Evolutionary conservation across 2,329 filamentous ascomycete species (phyloP).

Genomic region (Epichloe typhina): DNA sequence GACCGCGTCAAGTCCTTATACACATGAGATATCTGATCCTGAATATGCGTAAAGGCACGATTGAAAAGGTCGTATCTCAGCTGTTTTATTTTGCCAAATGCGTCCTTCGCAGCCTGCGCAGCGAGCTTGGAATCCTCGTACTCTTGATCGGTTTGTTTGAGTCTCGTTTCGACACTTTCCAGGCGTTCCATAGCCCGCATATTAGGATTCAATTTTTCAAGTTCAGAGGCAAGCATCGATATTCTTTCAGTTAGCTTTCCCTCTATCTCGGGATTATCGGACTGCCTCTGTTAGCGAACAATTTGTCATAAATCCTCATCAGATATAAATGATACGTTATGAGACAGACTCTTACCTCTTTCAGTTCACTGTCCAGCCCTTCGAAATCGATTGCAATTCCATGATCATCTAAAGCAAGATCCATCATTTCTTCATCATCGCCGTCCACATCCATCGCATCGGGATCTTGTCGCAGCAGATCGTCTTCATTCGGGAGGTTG

Average conservation of each 20-base stretch:
- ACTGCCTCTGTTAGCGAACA: slow-evolving; percentile 39
- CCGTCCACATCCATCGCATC: slow-evolving; percentile 88
- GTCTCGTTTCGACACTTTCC: slow-evolving; percentile 69
- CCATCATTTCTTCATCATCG: slow-evolving; percentile 46
- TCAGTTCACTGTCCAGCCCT: slow-evolving; percentile 67
- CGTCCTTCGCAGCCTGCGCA: slow-evolving; percentile 64
- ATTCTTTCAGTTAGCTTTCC: slow-evolving; percentile 69
- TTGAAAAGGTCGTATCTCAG: slow-evolving; percentile 85
- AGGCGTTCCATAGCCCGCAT: slow-evolving; percentile 91
- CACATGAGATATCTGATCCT: slow-evolving; percentile 82
- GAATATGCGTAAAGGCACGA: slow-evolving; percentile 88
- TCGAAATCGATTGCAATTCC: slow-evolving; percentile 85
- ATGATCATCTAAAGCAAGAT: slow-evolving; percentile 67
- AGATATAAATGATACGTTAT: neutral
- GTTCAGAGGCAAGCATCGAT: slow-evolving; percentile 55
- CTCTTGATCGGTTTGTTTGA: slow-evolving; percentile 75
- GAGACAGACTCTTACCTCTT: slow-evolving; percentile 42
- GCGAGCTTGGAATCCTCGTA: slow-evolving; percentile 72
- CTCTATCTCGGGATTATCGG: slow-evolving; percentile 58
- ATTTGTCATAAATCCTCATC: neutral
- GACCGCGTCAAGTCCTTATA: slow-evolving; percentile 93
- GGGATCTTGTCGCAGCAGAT: slow-evolving; percentile 59
- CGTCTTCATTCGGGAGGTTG: slow-evolving; percentile 75
- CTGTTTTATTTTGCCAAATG: slow-evolving; percentile 70
- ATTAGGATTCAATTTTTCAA: slow-evolving; percentile 93